Evolutionary conservation across 495 filamentous ascomycete genomes (phyloP), one percentile per base, ranked within the genome.

Genomic region (Xylaria venustula): DNA sequence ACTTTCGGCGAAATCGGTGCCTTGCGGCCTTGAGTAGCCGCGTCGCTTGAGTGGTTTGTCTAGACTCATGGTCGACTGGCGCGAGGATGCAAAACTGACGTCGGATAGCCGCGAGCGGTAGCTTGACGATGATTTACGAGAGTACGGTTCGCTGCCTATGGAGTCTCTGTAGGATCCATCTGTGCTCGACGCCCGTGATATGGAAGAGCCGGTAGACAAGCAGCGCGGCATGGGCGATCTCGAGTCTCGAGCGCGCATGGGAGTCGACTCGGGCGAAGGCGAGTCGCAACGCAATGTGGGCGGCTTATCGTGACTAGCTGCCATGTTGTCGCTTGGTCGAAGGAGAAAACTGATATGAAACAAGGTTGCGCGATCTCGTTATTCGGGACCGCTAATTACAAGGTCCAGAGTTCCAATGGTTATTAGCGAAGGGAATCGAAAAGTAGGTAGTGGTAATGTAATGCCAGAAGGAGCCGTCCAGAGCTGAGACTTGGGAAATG

Each of bases 1-100:
- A 34, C 94, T 98, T 28, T 88, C 88, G 11, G 94, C 89, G 72
- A 98, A 98, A 66, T 91, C 85, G 34, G 90, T 96, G 26, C 88
- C 91, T 72, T 93, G 90, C 0, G 95, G 92, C 52, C 94, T 88
- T 73, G 96, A 89, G 76, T 92, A 97, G 26, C 93, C 93, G 57
- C 93, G 82, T 51, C 91, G 83, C 66, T 85, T 88, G 28, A 77
- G 78, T 40, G 70, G 67, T 22, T 67, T 76, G 19, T 79, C 77
- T 23, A 72, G 62, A 54, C 78, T 78, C 51, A 73, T 69, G 8
- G 74, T 78, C 7, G 81, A 83, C 34, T 68, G 67, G 50, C 77
- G 68, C 15, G 85, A 85, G 42, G 72, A 65, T 19, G 67, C 68
- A 46, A 73, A 70, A 47, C 70, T 75, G 61, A 67, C 49, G 20